Percentiles rank a stretch among this genome's conserved stretches.
Conservation (phyloP, 2,329 filamentous ascomycete species). For the Cladorrhinum sp. region DNA sequence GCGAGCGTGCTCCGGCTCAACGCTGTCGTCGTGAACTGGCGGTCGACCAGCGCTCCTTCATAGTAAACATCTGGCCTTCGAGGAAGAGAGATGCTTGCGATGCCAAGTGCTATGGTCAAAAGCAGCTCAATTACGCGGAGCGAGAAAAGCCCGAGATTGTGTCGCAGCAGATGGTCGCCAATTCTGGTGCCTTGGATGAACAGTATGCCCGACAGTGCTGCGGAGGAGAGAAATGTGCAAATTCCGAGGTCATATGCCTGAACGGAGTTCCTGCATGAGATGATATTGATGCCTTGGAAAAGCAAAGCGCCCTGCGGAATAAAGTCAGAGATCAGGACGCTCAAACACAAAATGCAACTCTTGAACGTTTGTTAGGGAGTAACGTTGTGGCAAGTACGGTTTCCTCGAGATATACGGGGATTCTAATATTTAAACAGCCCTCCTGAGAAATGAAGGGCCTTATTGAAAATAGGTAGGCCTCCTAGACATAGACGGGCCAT, state of each 20-base stretch:
- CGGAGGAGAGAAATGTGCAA: conserved; percentile 47
- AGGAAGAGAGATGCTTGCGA: conserved; percentile 55
- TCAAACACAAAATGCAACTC: no score
- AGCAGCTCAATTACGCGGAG: conserved; percentile 49
- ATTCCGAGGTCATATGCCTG: conserved; percentile 53
- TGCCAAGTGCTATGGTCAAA: conserved; percentile 42
- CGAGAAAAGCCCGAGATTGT: conserved; percentile 36
- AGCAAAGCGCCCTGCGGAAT: conserved; percentile 45
- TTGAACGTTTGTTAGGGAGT: conserved; percentile 17
- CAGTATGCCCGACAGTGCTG: conserved; percentile 43
- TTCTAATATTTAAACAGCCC: no score
- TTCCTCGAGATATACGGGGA: no score
- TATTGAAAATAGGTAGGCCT: no score
- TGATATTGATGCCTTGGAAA: conserved; percentile 50
- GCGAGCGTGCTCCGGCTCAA: conserved; percentile 61
- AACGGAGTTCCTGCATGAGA: conserved; percentile 48
- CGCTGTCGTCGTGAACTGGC: conserved; percentile 58
- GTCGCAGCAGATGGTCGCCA: conserved; percentile 34
- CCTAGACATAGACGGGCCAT: no score
- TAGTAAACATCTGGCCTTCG: conserved; percentile 66
- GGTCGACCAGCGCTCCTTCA: conserved; percentile 59
- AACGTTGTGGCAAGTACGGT: no score
- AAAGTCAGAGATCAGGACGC: no score
- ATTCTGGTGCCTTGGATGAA: conserved; percentile 45
- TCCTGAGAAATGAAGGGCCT: no score